Evolutionary conservation across 371 early-diverging fungal species (phyloP), one percentile per base, ranked within the genome.

Genomic region (Paraphysoderma sedebokerense): DNA sequence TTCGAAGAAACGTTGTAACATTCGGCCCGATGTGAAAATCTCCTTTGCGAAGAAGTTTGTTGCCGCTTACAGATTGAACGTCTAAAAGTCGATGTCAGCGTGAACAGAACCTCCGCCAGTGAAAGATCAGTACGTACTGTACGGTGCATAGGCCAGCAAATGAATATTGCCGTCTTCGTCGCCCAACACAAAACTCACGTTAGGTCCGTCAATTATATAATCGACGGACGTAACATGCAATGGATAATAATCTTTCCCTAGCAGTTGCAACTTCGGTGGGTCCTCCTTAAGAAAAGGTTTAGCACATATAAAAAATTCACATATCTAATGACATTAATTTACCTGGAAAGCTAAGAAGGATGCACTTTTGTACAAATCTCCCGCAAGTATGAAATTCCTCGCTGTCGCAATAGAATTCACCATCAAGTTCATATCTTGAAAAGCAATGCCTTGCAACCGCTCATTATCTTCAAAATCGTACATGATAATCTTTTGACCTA

Each of bases 301-400:
- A 38, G 36, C 24, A 29, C 19, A 26, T 0, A 32, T 20, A 55
- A 11, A 28, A 39, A 26, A 32, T 23, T 28, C 30, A 22, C 15
- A 26, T 8, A 46, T 44, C 27, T 11, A 33, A n/a, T 40, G 37
- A 19, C 27, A 33, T 7, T 7, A 2, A 5, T 53, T 49, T 57
- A 77, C 81, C 72, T 98, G 98, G 58, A 92, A 93, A 2, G 84
- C 98, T 2, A 86, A 60, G 49, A 98, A 92, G 82, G 86, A 87
- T 2, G 92, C 72, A 9, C 90, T 82, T 56, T 91, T 90, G 60
- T 74, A 74, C 4, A 85, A 74, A 59, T 99, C 99, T 22, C 89
- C 90, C n/a, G 93, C 60, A 11, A 95, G 58, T 50, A 98, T 74
- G 38, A 87, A 83, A 53, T 86, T 90, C 61, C 92, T 95, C 53